Base-by-base conservation (phyloP, 2,329 filamentous ascomycete genomes). In the Dothideomycetidae sp. region DNA sequence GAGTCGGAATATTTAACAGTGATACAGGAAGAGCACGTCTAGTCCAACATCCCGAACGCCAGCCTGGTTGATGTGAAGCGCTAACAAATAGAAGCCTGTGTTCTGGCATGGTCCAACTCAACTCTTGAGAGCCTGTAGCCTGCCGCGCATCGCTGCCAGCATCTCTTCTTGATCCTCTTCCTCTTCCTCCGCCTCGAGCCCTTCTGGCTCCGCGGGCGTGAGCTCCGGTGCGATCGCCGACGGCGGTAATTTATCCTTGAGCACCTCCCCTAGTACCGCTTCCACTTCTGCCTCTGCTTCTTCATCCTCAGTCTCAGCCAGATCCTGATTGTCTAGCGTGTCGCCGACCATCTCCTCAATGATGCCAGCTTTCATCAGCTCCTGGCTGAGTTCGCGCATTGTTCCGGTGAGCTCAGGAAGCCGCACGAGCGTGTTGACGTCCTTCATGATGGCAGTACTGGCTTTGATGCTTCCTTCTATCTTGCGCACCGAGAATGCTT, bases 321-420 rank as follows among this genome's bases (percentile, higher is more conserved):
- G 61, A 40, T 85, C 78, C 46, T 78, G 71, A 43, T 72, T 66
- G n/a, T 85, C 83, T 46, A 96, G 63, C 30, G 70, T 76, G 55
- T 96, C 88, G 33, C 78, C 81, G 3, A 93, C 76, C 81, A 96
- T 94, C 64, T 98, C 90, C 66, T 96, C 88, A 43, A 96, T 93
- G 47, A 98, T 88, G 11, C 88, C 90, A 2, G 90, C 88, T 64
- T 85, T 92, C 58, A 93, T 81, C 48, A 96, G 62, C 67, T 96
- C 90, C 41, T 78, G 70, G 50, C 78, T 80, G 34, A 96, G 65
- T 57, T 93, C 83, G 45, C 76, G 70, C 88, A 96, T 96, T 5
- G 86, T 94, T 10, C 73, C 76, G 13, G 79, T 83, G 44, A 96
- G 66, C 62, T 93, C 81, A 9, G 90, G 90, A 49, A 98, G 61